phyloP scores from a whole-genome alignment of 148 eudicot species.

The Diospyros lotus region DNA sequence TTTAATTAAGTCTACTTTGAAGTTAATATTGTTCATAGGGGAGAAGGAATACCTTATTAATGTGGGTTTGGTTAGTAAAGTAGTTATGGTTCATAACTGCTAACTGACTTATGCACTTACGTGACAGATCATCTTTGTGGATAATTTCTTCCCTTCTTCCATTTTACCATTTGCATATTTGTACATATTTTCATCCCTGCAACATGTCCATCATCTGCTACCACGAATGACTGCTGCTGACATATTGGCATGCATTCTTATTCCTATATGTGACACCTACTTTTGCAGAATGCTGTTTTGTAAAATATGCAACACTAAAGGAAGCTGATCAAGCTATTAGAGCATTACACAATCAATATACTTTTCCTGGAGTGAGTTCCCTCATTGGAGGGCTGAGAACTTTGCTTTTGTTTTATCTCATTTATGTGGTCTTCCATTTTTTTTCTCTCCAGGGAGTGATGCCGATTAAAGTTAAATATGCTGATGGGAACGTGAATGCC shows the following conservation, averaged over 20 bases:
- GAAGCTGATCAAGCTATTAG: slow-evolving; percentile 63
- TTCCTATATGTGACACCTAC: background rate
- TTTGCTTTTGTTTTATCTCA: background rate
- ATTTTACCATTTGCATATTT: no score
- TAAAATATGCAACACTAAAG: slow-evolving; percentile 55
- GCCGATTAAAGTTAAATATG: no score
- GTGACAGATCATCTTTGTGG: background rate
- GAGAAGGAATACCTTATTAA: no score
- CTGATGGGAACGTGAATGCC: slow-evolving; percentile 43
- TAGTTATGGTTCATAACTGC: background rate
- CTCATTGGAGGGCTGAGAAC: slow-evolving; percentile 6
- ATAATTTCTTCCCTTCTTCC: background rate
- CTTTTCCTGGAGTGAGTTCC: slow-evolving; percentile 58
- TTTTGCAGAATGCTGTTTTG: slow-evolving; percentile 58
- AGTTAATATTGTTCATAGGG: no score
- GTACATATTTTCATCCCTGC: no score
- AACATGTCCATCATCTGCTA: no score
- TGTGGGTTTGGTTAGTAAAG: background rate
- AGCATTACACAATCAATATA: slow-evolving; percentile 46
- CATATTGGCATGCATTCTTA: no score
- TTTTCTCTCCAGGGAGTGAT: slow-evolving; percentile 30
- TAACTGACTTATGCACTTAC: background rate
- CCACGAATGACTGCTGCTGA: no score
- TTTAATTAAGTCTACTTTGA: no score
- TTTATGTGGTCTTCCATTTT: background rate